Base-by-base conservation (phyloP, 2,329 filamentous ascomycete species). In the Aspergillus candidus region DNA sequence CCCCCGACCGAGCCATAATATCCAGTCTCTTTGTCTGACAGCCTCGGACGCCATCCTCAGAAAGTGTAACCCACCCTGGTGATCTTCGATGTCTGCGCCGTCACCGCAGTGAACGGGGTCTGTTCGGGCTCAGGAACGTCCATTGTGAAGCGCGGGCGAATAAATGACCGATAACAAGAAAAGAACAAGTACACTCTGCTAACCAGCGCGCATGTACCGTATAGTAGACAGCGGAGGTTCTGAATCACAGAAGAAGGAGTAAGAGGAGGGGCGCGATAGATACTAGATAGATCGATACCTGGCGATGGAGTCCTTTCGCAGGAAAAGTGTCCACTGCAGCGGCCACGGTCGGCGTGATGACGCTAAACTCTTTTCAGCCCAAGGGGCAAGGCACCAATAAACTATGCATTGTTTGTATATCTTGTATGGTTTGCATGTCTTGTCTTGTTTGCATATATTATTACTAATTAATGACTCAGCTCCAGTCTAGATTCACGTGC, bases 71-170 rank as follows among this genome's bases (percentile, higher is more conserved):
- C 55, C 57, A 73, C 71, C 51, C 69, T 62, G 35, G 67, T 56
- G 49, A 72, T 48, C 48, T 59, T 68, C 34, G 69, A 72, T 41
- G 89, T 94, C 60, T 96, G 91, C 64, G 86, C 82, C 58, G 82
- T 86, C 63, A 96, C 88, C 53, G 88, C 86, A 63, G 84, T 86
- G 72, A 95, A 96, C 72, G 90, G 88, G 69, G 88, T 94, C 73
- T 86, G 81, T 39, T 95, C 88, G 51, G 88, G 84, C 74, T 94
- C 88, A 50, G 83, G 78, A 60, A 82, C 82, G 74, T 96, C 88
- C 90, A 95, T 95, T 47, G 54, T 66, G 55, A 58, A 27, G 22
- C 22, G 22, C 22, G 8, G 6, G 22, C 22, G 22, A 27, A 27
- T 27, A 4, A 10, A 27, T 10, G 22, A 27, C 22, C 22, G 22